phyloP scores from a whole-genome alignment of 176 grass and related monocot genomes.

The Zizania latifolia region DNA sequence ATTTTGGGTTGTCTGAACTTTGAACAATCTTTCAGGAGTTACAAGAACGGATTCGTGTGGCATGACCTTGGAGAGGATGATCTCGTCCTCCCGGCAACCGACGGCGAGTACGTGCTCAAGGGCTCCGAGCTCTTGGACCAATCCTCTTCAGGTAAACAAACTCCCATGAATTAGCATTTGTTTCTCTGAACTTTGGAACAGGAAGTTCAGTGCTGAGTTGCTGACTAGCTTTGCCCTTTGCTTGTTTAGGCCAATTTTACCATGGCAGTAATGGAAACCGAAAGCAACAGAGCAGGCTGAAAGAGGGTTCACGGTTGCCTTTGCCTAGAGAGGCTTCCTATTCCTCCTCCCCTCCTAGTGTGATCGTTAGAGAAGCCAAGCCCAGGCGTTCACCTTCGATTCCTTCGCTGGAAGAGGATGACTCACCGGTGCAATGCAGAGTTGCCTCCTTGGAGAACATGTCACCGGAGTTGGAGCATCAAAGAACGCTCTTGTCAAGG shows the following conservation, averaged over 20 bases:
- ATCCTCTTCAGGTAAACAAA: slow-evolving; percentile 50
- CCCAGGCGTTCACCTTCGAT: slow-evolving; percentile 28
- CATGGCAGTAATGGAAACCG: slow-evolving; percentile 40
- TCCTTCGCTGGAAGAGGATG: slow-evolving; percentile 41
- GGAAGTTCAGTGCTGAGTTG: neutral
- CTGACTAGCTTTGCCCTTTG: neutral
- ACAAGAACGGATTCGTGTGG: slow-evolving; percentile 99
- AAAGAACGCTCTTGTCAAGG: slow-evolving; percentile 24
- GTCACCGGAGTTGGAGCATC: slow-evolving; percentile 29
- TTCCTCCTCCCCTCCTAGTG: slow-evolving; percentile 53
- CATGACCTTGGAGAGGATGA: slow-evolving; percentile 86
- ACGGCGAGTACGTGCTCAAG: slow-evolving; percentile 90
- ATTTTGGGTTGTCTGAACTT: neutral
- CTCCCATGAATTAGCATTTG: neutral
- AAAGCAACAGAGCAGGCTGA: slow-evolving; percentile 46
- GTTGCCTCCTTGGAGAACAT: slow-evolving; percentile 11
- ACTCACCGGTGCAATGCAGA: slow-evolving; percentile 37
- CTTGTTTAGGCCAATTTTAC: slow-evolving; percentile 40
- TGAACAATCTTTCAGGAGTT: slow-evolving; percentile 51
- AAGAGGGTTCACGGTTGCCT: slow-evolving; percentile 32
- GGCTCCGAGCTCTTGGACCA: slow-evolving; percentile 77
- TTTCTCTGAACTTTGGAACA: neutral
- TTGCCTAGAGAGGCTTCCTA: slow-evolving; percentile 43
- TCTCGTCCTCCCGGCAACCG: slow-evolving; percentile 68
- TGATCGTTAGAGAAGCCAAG: slow-evolving; percentile 48